phyloP scores from a whole-genome alignment of 176 grass and related monocot genomes.

The Lolium multiflorum region DNA sequence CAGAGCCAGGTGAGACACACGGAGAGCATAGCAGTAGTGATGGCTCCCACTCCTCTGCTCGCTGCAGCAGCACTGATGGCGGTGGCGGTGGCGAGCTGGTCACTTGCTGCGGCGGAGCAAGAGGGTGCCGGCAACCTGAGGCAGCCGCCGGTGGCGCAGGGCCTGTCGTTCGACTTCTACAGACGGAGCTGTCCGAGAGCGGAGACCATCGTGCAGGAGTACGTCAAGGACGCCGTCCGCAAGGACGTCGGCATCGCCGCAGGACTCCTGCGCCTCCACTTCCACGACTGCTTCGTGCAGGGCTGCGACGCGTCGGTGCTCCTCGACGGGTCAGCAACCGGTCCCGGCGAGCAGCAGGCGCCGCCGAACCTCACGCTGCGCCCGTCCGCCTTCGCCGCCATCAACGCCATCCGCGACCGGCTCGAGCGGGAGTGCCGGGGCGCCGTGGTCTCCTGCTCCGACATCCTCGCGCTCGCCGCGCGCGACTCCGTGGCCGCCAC shows the following conservation, averaged over 20 bases:
- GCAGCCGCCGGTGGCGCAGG: slow-evolving; percentile 23
- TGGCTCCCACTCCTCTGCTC: neutral
- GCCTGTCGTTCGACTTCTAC: slow-evolving; percentile 70
- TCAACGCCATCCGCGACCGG: slow-evolving; percentile 60
- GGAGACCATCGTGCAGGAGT: slow-evolving; percentile 45
- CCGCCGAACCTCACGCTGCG: slow-evolving; percentile 70
- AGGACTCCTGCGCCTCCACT: slow-evolving; percentile 68
- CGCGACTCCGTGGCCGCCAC: slow-evolving; percentile 40
- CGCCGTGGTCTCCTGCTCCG: slow-evolving; percentile 66
- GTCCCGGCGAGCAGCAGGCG: slow-evolving; percentile 65
- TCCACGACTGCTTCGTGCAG: slow-evolving; percentile 82
- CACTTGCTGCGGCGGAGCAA: neutral
- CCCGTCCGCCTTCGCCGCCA: slow-evolving; percentile 62
- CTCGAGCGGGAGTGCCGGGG: slow-evolving; percentile 41
- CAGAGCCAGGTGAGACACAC: too few relatives aligned
- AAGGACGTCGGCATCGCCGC: slow-evolving; percentile 64
- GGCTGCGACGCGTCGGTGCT: slow-evolving; percentile 82
- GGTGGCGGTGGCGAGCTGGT: neutral
- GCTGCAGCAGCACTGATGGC: neutral
- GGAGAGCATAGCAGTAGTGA: too few relatives aligned
- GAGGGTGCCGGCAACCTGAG: too few relatives aligned
- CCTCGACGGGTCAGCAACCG: slow-evolving; percentile 60
- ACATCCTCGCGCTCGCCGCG: slow-evolving; percentile 43
- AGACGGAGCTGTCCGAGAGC: slow-evolving; percentile 49
- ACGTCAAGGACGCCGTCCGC: slow-evolving; percentile 43